These are phyloP conservation scores for Euryodendron excelsum DNA, from an alignment of 148 eudicot species.

Conservation along the genomic window DNA sequence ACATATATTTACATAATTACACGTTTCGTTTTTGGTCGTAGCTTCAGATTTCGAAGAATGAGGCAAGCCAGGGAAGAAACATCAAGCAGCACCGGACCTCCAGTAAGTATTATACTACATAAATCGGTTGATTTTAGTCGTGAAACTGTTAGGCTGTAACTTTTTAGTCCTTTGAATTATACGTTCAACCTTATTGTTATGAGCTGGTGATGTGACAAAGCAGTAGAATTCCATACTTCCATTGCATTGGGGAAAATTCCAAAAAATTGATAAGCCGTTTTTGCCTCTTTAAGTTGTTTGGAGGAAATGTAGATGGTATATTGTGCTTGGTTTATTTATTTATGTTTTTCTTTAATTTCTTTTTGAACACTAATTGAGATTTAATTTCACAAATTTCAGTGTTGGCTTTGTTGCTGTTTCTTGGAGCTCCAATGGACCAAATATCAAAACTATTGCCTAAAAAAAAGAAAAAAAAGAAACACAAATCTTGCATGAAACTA, in stretches of 20 bases:
- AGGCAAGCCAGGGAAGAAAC: constrained; percentile 12
- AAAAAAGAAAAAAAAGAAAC: no score
- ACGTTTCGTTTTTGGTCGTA: not conserved
- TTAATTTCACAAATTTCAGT: not conserved
- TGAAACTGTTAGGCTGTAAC: not conserved
- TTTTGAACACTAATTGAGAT: not conserved
- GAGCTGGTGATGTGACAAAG: not conserved
- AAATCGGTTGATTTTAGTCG: not conserved
- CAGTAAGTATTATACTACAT: constrained; percentile 6
- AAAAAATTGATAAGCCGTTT: not conserved
- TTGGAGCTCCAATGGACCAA: not conserved
- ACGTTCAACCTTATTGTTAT: not conserved
- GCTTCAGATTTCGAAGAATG: constrained; percentile 15
- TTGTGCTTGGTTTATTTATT: not conserved
- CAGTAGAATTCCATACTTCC: not conserved
- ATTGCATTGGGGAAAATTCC: not conserved
- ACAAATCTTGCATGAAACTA: not conserved
- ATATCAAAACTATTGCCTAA: no score
- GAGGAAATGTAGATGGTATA: no score
- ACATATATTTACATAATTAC: not conserved
- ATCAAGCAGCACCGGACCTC: constrained; percentile 20
- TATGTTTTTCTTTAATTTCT: not conserved
- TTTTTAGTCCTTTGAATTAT: not conserved
- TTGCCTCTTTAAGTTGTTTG: not conserved
- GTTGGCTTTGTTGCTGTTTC: not conserved